These are phyloP conservation scores for Amylostereum areolatum DNA, from an alignment of 1,284 basidiomycete species.

Conservation along the genomic window DNA sequence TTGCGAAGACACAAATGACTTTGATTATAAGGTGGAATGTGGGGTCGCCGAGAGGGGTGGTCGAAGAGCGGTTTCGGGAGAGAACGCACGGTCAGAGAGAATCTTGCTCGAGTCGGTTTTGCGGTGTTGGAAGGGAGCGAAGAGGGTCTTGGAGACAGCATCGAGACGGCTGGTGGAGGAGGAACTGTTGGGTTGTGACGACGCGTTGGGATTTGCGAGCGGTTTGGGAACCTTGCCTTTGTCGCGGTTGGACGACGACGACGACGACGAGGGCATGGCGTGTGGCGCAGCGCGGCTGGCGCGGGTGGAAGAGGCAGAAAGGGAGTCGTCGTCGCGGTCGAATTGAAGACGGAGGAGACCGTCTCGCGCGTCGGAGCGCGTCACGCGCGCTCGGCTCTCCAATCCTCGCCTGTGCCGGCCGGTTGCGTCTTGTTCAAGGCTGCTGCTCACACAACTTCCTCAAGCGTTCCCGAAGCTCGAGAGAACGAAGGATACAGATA, in stretches of 20 bases:
- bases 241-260: too few relatives aligned
- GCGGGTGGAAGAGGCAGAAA: constrained; percentile 17
- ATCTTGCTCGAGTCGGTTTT: constrained; percentile 65
- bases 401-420: too few relatives aligned
- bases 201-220: too few relatives aligned
- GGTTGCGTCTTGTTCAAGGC: too few relatives aligned
- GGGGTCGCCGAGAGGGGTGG: background rate
- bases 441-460: too few relatives aligned
- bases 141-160: constrained; percentile 57
- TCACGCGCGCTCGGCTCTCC: too few relatives aligned
- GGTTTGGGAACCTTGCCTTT: too few relatives aligned
- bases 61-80: background rate
- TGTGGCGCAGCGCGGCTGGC: constrained; percentile 26
- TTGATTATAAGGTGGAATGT: constrained; percentile 3
- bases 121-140: constrained; percentile 61
- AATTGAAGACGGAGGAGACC: too few relatives aligned
- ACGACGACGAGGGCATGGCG: constrained; percentile 1
- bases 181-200: constrained; percentile 4
- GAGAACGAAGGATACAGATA: too few relatives aligned
- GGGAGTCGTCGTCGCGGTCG: too few relatives aligned
- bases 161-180: constrained; percentile 40
- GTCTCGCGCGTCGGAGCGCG: too few relatives aligned
- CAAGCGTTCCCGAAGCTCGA: too few relatives aligned
- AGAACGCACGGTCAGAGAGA: constrained; percentile 60
- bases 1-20: background rate